Percentiles rank a stretch among this genome's conserved stretches.
Conservation (phyloP, 805 yeast species). For the Pichia rugopelliculosa region DNA sequence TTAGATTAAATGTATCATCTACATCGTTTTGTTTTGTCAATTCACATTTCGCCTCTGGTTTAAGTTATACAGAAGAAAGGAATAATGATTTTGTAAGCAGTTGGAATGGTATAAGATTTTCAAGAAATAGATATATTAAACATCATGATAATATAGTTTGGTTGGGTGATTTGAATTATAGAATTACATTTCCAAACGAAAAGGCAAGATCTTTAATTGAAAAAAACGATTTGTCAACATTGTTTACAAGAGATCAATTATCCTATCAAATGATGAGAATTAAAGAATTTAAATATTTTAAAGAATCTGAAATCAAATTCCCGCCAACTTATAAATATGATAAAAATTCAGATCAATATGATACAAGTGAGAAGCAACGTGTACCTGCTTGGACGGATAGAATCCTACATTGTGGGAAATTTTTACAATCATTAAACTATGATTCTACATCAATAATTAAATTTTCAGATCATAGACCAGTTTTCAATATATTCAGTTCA, state of each 20-base stretch:
- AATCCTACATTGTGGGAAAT: conserved; percentile 56
- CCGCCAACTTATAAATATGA: conserved; percentile 92
- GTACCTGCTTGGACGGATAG: conserved; percentile 97
- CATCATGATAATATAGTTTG: conserved; percentile 87
- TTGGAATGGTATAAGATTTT: conserved; percentile 66
- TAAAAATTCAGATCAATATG: conserved; percentile 72
- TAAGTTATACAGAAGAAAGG: conserved; percentile 72
- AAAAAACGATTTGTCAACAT: conserved; percentile 35
- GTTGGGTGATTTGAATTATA: conserved; percentile 92
- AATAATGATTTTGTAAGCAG: conserved; percentile 77
- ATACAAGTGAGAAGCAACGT: conserved; percentile 85
- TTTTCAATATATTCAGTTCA: conserved; percentile 68
- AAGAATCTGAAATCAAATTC: conserved; percentile 70
- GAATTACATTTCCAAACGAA: conserved; percentile 67
- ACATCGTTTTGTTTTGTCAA: conserved; percentile 80
- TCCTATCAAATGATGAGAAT: conserved; percentile 63
- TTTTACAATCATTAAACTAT: conserved; percentile 58
- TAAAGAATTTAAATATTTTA: conserved; percentile 65
- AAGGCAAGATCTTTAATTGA: conserved; percentile 55
- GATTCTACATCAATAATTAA: conserved; percentile 50
- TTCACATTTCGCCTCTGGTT: conserved; percentile 93
- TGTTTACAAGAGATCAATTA: conserved; percentile 74
- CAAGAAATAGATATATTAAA: conserved; percentile 64
- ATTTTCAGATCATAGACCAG: conserved; percentile 90
- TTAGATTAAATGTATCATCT: conserved; percentile 73